Evolutionary conservation across 2,329 filamentous ascomycete species (phyloP), one percentile per base, ranked within the genome.

Genomic region (Aspergillus caelatus): DNA sequence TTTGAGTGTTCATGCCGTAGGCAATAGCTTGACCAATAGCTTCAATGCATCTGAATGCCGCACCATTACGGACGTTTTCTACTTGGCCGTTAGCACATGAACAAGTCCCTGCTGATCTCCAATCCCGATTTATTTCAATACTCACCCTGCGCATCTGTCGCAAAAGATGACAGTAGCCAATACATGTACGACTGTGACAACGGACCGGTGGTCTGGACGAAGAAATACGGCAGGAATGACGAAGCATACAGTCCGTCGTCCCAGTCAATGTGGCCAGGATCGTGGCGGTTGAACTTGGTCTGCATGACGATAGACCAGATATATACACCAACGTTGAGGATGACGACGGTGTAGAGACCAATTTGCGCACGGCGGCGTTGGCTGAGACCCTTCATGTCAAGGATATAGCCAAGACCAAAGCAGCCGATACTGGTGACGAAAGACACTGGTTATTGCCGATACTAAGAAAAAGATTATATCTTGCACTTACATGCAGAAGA

Each of bases 231-330:
- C 30, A 83, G 69, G 66, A 83, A 83, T 0, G 80, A 75, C 3
- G 72, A 69, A 4, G 81, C 72, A 58, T 82, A 83, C 0, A 79
- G 71, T 1, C 67, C 62, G 6, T 82, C 79, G 21, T 81, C 75
- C 81, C 81, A 83, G 60, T 83, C 81, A 28, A 83, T 82, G 14
- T 79, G 72, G 1, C 80, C 80, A 0, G 81, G 82, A 50, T 75
- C 67, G 3, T 74, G 58, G 36, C 46, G 63, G 39, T 80, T 76
- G 65, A 83, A 83, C 23, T 69, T 71, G 10, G 71, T 71, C 65
- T 83, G 80, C 77, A 83, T 83, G 23, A 82, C 72, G 58, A 83
- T 82, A 1, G 81, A 82, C 82, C 81, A 83, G 63, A 83, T 80
- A 58, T 83, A 83, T 0, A 82, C 81, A n/a, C 79, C 81, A 5